Evolutionary conservation across 768 basidiomycete genomes (phyloP), one percentile per base, ranked within the genome.

Genomic region (Lentinula sp.): DNA sequence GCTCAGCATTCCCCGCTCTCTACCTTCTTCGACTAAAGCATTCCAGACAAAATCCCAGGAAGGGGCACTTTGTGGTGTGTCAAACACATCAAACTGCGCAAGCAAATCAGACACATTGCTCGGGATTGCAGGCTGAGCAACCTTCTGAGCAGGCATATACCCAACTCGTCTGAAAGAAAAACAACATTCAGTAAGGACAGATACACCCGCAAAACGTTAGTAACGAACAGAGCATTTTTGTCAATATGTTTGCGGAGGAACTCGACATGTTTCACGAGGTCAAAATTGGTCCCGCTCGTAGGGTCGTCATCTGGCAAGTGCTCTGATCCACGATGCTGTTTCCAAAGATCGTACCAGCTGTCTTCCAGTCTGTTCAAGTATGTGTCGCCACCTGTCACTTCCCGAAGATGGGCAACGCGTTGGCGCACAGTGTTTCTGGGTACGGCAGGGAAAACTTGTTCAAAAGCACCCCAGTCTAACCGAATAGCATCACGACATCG

Each of bases 301-400:
- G 83, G 85, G 65, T 93, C 79, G 5, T 83, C 80, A 68, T 97
- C 95, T 0, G 84, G 87, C 23, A 97, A 78, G 45, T 78, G 76
- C 4, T 76, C 71, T 1, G 87, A 85, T 3, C 89, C 90, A 60
- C 86, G 78, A 68, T 92, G 78, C 65, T 84, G 80, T 54, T 80
- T 62, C 92, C 92, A 95, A 15, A 93, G 72, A 4, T 85, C 80
- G 71, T 87, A 78, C 93, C 92, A 98, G 51, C 81, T 82, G 53
- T 91, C 86, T 72, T 93, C 90, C 45, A 96, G 76, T 9, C 91
- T 84, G 39, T 84, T 84, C 63, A 89, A 74, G 70, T 95, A 96
- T 8, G 86, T 78, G 52, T 88, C 87, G 55, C 84, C 86, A 23
- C 88, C 86, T 6, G 84, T 81, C 4, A 73, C 76, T 62, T 86